Evolutionary conservation across 768 basidiomycete species (phyloP).

Genomic region (Mycena albidolilacea): DNA sequence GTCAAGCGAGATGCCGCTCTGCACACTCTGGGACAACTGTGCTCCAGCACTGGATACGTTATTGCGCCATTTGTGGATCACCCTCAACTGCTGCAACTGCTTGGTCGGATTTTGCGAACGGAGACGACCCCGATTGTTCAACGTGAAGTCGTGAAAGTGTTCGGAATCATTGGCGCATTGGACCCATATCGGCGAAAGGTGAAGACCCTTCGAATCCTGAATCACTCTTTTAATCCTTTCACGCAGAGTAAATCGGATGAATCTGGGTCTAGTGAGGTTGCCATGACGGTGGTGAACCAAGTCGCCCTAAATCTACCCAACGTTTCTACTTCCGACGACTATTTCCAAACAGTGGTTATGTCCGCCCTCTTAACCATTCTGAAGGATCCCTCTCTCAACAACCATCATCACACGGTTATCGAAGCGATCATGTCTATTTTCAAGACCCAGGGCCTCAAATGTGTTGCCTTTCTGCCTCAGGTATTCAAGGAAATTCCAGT

Average conservation of each 20-base stretch:
- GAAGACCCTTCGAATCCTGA: constrained; percentile 31
- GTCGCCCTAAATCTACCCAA: constrained; percentile 79
- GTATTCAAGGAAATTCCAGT: constrained; percentile 53
- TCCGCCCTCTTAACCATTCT: constrained; percentile 88
- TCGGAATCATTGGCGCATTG: constrained; percentile 95
- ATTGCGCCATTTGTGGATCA: constrained; percentile 92
- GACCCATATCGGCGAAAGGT: constrained; percentile 98
- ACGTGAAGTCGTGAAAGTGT: constrained; percentile 93
- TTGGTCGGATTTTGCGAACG: constrained; percentile 88
- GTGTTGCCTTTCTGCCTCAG: constrained; percentile 95
- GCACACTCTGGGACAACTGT: constrained; percentile 94
- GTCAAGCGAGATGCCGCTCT: constrained; percentile 95
- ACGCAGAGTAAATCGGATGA: constrained; percentile 73
- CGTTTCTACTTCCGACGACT: constrained; percentile 87
- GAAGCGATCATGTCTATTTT: constrained; percentile 99
- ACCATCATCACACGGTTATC: constrained; percentile 93
- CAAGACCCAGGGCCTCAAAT: constrained; percentile 97
- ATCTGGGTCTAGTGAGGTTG: constrained; percentile 72
- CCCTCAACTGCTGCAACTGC: constrained; percentile 88
- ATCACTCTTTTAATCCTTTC: neutral
- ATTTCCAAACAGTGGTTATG: constrained; percentile 97
- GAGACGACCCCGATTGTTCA: constrained; percentile 81
- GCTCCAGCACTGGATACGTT: constrained; percentile 96
- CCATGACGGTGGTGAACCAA: constrained; percentile 74
- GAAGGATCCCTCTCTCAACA: constrained; percentile 89